These are phyloP conservation scores for Lactarius quietus DNA, from an alignment of 768 basidiomycete species.

Conservation along the genomic window DNA sequence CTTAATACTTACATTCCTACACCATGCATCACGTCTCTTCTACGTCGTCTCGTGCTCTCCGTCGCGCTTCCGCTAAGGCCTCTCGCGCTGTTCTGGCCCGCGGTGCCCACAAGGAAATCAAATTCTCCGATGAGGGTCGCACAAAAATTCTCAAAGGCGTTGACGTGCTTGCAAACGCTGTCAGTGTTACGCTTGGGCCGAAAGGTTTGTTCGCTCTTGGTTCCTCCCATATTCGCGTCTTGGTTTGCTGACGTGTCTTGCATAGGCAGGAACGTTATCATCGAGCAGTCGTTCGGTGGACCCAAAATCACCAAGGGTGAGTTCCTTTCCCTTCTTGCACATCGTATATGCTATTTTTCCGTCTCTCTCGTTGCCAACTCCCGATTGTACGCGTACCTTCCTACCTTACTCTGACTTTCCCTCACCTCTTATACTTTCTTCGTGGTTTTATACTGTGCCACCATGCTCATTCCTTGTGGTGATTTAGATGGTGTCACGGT, in stretches of 20 bases:
- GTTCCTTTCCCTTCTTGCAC: constrained; percentile 26
- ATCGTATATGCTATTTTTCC: not conserved
- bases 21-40: constrained; percentile 71
- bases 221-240: not conserved
- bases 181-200: constrained; percentile 93
- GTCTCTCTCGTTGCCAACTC: not conserved
- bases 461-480: constrained; percentile 1
- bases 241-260: constrained; percentile 24
- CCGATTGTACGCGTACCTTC: not conserved
- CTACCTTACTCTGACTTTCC: not conserved
- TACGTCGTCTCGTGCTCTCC: constrained; percentile 62
- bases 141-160: constrained; percentile 94
- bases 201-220: constrained; percentile 56
- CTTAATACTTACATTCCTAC: constrained; percentile 13
- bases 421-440: not conserved
- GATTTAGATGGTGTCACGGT: constrained; percentile 90
- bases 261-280: constrained; percentile 93
- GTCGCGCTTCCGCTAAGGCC: constrained; percentile 59
- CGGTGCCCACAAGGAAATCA: constrained; percentile 92
- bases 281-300: constrained; percentile 87
- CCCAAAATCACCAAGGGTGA: constrained; percentile 95
- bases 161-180: constrained; percentile 94
- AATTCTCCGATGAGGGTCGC: constrained; percentile 93
- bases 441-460: not conserved
- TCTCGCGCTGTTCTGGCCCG: constrained; percentile 54